Base-by-base conservation (phyloP, 257 asterid species). In the Phtheirospermum japonicum region DNA sequence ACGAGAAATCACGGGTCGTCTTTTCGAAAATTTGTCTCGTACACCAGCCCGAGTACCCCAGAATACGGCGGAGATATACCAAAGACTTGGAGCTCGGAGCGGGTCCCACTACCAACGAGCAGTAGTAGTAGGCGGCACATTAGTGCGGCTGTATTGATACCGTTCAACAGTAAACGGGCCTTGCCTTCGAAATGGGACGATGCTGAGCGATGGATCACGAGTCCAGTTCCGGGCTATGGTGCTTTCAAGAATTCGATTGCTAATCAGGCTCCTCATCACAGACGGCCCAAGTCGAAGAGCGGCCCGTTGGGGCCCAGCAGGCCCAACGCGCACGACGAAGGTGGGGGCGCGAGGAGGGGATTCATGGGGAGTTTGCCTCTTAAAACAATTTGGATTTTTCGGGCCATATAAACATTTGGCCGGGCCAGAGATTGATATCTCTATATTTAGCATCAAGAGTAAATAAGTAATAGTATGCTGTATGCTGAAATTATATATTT, bases 171-270 rank as follows among this genome's bases (percentile, higher is more conserved):
- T 67, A 95, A 93, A 55, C 86, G 86, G 69, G 67, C 93, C n/a
- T 64, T 86, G 66, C 98, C 98, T 64, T 92, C 97, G 0, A 92
- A 92, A 72, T 92, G 98, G 98, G 98, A 92, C 63, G 98, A 89
- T 66, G 98, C 98, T 6, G 98, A 92, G 79, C 80, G 97, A 68
- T 92, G 98, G 98, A 92, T 92, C 56, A 86, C 93, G 0, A 92
- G 98, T 57, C 98, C 98, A 0, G 34, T 91, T 65, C 83, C 95
- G 0, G 88, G 86, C 1, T 68, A 69, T 54, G 80, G 77, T 64
- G 77, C 68, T 17, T 64, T 68, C 76, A 81, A 65, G 59, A 59
- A 67, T 48, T 55, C 81, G 5, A 49, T 65, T 52, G 58, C 75
- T 23, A 23, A 23, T 52, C 54, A 19, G 56, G 18, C 57, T 48